Conservation (phyloP, 352 stramenopile genomes). For the Phytophthora nicotianae region DNA sequence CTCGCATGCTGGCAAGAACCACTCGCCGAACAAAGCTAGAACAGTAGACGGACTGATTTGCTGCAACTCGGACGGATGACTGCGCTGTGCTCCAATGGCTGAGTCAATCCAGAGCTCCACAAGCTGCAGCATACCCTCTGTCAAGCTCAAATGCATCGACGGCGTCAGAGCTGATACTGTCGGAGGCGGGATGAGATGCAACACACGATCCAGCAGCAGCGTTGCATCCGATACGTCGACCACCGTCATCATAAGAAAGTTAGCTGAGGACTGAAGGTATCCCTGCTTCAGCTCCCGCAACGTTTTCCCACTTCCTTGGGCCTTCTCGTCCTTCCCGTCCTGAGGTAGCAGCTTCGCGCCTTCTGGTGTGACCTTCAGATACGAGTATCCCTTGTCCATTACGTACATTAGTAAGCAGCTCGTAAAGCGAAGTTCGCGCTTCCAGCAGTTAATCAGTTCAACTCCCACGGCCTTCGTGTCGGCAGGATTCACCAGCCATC, state of each 20-base stretch:
- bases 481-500: conserved; percentile 73
- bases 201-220: conserved; percentile 75
- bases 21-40: conserved; percentile 85
- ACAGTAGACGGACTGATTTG: conserved; percentile 84
- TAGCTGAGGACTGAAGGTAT: conserved; percentile 74
- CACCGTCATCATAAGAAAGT: conserved; percentile 73
- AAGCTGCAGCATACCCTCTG: conserved; percentile 76
- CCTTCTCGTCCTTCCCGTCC: conserved; percentile 42
- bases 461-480: conserved; percentile 62
- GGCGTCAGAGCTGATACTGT: conserved; percentile 72
- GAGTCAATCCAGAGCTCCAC: conserved; percentile 83
- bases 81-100: conserved; percentile 68
- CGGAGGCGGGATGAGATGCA: conserved; percentile 77
- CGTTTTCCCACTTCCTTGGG: conserved; percentile 34
- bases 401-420: conserved; percentile 85
- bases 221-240: conserved; percentile 66
- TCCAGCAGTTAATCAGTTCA: conserved; percentile 86
- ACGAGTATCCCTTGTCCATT: conserved; percentile 76
- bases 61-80: conserved; percentile 57
- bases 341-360: conserved; percentile 60
- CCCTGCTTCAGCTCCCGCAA: conserved; percentile 67
- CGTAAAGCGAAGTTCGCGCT: conserved; percentile 79
- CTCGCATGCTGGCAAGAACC: conserved; percentile 87
- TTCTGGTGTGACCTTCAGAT: conserved; percentile 68
- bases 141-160: conserved; percentile 71